Evolutionary conservation across 768 basidiomycete genomes (phyloP).

Genomic region (Auriscalpium vulgare): DNA sequence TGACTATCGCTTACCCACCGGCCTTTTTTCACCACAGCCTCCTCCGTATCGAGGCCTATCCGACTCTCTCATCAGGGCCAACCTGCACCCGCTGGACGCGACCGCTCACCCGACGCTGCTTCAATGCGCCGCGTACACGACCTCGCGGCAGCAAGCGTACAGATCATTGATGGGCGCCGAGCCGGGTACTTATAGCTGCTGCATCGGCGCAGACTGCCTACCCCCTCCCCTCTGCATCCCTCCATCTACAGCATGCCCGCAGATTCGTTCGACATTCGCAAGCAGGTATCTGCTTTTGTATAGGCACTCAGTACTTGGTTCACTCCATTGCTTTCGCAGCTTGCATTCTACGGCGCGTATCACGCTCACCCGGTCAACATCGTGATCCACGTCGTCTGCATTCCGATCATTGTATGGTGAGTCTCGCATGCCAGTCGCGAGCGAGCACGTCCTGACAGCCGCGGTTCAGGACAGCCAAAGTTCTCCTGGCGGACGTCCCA

Average conservation of each 20-base stretch:
- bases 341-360: conserved; percentile 91
- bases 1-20: too few species aligned
- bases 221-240: too few species aligned
- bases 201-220: too few species aligned
- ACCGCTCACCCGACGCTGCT: too few species aligned
- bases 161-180: too few species aligned
- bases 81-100: too few species aligned
- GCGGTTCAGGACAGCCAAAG: conserved; percentile 49
- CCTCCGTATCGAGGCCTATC: too few species aligned
- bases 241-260: conserved; percentile 1
- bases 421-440: conserved; percentile 4
- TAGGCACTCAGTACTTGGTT: background rate
- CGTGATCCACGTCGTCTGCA: conserved; percentile 76
- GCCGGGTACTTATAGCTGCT: too few species aligned
- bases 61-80: too few species aligned
- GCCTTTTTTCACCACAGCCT: too few species aligned
- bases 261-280: conserved; percentile 54
- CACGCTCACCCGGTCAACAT: conserved; percentile 81
- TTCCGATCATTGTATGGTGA: conserved; percentile 79
- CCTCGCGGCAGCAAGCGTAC: too few species aligned
- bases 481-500: conserved; percentile 32
- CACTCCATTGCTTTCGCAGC: conserved; percentile 32
- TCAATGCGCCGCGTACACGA: too few species aligned
- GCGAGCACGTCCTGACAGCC: background rate
- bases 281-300: conserved; percentile 41